phyloP scores from a whole-genome alignment of 73 alveolate species.

The Effrenium voratum region DNA sequence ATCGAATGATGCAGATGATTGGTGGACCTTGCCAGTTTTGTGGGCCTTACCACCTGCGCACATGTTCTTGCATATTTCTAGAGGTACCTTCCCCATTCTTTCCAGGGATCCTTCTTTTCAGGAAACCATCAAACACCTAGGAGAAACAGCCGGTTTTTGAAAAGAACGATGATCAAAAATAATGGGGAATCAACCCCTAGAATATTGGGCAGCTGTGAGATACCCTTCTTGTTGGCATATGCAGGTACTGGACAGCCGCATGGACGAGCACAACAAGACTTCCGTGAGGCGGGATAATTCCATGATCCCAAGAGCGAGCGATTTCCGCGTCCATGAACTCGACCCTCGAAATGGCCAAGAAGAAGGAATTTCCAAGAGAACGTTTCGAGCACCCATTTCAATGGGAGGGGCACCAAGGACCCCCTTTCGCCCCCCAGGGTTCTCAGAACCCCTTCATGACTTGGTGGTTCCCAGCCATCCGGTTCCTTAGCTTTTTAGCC shows the following conservation, averaged over 20 bases:
- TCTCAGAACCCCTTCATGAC: not conserved
- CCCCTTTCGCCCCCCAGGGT: too few relatives aligned
- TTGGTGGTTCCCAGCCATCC: not conserved
- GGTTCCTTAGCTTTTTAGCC: too few relatives aligned
- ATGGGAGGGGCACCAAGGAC: too few relatives aligned
- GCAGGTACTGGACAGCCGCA: constrained; percentile 50
- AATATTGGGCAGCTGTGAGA: not conserved
- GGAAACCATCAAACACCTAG: not conserved
- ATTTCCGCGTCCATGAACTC: not conserved
- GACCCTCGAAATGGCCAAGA: not conserved
- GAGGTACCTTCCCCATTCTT: not conserved
- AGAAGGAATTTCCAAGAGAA: not conserved
- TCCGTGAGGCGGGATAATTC: not conserved
- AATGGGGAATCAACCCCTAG: too few relatives aligned
- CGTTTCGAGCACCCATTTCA: too few relatives aligned
- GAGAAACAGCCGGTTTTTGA: not conserved
- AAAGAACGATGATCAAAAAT: too few relatives aligned
- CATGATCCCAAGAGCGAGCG: not conserved
- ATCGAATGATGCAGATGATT: not conserved
- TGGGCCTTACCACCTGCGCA: not conserved
- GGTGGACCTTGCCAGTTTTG: not conserved
- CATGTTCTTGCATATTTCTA: not conserved
- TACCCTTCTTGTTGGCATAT: too few relatives aligned
- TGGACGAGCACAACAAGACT: constrained; percentile 47
- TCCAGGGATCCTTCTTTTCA: not conserved